Percentiles rank a stretch among this genome's conserved stretches.
These are phyloP conservation scores for Euphorbia pulcherrima DNA, from an alignment of 345 rosid species.

Conservation along the genomic window DNA sequence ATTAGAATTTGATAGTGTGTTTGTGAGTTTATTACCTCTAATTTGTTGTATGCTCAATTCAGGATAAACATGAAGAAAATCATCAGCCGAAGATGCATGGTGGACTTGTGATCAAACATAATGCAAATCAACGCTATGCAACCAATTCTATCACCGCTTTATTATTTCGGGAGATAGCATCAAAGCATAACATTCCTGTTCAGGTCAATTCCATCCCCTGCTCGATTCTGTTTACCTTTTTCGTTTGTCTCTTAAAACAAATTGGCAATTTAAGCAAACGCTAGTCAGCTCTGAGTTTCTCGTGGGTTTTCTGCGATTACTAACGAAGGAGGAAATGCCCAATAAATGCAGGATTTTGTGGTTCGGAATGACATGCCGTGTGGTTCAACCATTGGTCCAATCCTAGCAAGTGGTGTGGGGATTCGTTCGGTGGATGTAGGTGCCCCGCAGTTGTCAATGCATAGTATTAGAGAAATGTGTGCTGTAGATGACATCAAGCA, in stretches of 20 bases:
- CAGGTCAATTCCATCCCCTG: slow-evolving; percentile 45
- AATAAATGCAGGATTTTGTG: slow-evolving; percentile 68
- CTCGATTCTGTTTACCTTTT: not conserved
- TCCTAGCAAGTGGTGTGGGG: slow-evolving; percentile 88
- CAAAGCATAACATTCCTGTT: slow-evolving; percentile 61
- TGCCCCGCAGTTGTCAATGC: slow-evolving; percentile 95
- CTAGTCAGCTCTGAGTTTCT: not conserved
- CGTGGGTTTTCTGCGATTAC: not conserved
- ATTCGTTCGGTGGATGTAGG: slow-evolving; percentile 95
- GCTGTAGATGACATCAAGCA: slow-evolving; percentile 74
- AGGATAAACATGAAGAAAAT: slow-evolving; percentile 97
- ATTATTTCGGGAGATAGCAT: slow-evolving; percentile 78
- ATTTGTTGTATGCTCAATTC: slow-evolving; percentile 14
- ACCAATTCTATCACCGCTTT: slow-evolving; percentile 86
- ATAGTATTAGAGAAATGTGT: slow-evolving; percentile 96
- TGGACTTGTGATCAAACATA: slow-evolving; percentile 98
- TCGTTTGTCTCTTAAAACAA: not conserved
- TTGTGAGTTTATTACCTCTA: slow-evolving; percentile 10
- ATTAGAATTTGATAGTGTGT: slow-evolving; percentile 10
- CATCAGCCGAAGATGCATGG: slow-evolving; percentile 96
- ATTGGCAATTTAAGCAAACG: not conserved
- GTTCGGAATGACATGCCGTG: slow-evolving; percentile 94
- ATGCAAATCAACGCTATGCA: slow-evolving; percentile 95
- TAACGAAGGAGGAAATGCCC: slow-evolving; percentile 7
- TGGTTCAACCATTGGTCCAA: slow-evolving; percentile 96